Base-by-base conservation (phyloP, 495 filamentous ascomycete species). In the Talaromyces ruber region DNA sequence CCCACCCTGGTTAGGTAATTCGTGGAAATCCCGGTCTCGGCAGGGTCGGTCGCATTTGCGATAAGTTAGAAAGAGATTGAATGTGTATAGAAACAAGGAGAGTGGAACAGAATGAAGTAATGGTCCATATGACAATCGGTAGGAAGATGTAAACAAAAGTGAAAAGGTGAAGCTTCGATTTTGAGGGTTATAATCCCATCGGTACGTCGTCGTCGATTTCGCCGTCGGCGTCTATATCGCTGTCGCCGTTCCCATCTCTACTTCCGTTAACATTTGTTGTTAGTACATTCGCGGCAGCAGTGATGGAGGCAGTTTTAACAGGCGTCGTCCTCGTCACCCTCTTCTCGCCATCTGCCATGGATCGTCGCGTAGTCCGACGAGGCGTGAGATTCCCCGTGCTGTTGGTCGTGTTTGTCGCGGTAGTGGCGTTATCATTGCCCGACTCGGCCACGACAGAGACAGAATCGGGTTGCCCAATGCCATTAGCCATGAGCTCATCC, bases 151-250 rank as follows among this genome's bases (percentile, higher is more conserved):
- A n/a, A n/a, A n/a, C n/a, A n/a, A n/a, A n/a, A n/a, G n/a, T n/a
- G 34, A 11, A 34, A 34, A 12, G 30, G 12, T 34, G 30, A 18
- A 21, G 26, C 8, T 30, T 57, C 29, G 12, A 39, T 34, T 39
- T 39, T 5, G 34, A 39, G 6, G 34, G 14, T 16, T 39, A 39
- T 16, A 39, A 34, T 0, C 18, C 8, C 54, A 72, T 73, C 24
- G 45, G 37, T 16, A 58, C 37, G 4, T 59, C 61, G n/a, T 63
- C 61, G 21, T 58, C 61, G 3, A 60, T 61, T 16, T 71, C 69
- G 5, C 66, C 71, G 12, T 73, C 71, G 12, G 64, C 70, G 34
- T 77, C 74, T 4, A 66, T 66, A 52, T 77, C 73, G 28, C 68
- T 69, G 14, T 67, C 72, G 5, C 47, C 61, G 28, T 39, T 39